Evolutionary conservation across 2,329 filamentous ascomycete genomes (phyloP), one percentile per base, ranked within the genome.

Genomic region (Trichoderma breve): DNA sequence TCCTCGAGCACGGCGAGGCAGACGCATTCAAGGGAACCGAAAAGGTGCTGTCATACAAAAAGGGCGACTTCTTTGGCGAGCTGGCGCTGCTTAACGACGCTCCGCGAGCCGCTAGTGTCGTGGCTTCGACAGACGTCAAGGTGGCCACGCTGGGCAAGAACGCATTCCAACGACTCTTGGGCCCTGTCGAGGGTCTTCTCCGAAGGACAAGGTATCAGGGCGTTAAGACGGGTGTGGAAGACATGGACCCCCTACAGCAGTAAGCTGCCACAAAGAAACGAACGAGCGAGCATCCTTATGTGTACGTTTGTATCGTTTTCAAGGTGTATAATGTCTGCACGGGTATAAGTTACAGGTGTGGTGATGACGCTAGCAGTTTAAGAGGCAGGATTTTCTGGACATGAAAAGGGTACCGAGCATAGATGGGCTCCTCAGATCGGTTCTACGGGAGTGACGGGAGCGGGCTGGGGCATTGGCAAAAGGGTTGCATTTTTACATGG

Each of bases 1-100:
- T 98, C 58, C 86, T 98, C 62, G 96, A 98, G 82, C 89, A 88
- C 34, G 96, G 96, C 53, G 91, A 95, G 79, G 95, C 95, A 9
- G 92, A 94, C 76, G 95, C 94, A 2, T 94, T 90, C 86, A 97
- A 95, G 83, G 86, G 89, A n/a, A 93, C 91, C 51, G 85, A 89
- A 72, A 86, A 91, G 3, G 91, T 98, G 74, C 93, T 94, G 79
- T 86, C 89, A 69, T 98, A 98, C 82, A 87, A 86, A 74, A 96
- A 97, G 82, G 96, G 96, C 34, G 96, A 98, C 79, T 99, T 96
- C 85, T 99, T 99, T 83, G 96, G 96, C 74, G 96, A 99, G 83
- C 86, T 99, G 73, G 96, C 96, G 7, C 83, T 99, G 79, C 86
- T 98, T 76, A 97, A 98, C 76, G 95, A 99, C 79, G 93, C 94